Percentiles rank a stretch among this genome's conserved stretches.
Evolutionary conservation across 1,284 basidiomycete genomes (phyloP).

Genomic region (Puccinia brachypodii): DNA sequence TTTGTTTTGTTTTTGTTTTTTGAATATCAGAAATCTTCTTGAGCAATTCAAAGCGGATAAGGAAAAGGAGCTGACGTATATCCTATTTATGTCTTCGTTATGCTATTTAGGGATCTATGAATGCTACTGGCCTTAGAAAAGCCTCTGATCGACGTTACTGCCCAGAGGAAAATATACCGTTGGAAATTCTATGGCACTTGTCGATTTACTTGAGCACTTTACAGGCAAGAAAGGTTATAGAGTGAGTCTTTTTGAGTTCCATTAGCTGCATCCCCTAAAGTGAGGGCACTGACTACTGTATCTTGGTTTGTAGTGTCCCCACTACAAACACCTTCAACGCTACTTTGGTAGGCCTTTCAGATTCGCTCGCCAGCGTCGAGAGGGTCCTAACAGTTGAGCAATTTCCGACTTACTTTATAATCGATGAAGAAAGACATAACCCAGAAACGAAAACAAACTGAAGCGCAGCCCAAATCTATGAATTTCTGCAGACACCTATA

Average conservation of each 20-base stretch:
- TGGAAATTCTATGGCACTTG: conserved; percentile 40
- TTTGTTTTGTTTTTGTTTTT: no score
- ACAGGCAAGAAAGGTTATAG: conserved; percentile 28
- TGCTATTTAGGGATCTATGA: neutral
- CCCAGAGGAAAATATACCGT: conserved; percentile 30
- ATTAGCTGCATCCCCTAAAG: neutral
- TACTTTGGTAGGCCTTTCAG: conserved; percentile 18
- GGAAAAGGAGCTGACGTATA: neutral
- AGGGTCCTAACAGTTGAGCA: conserved; percentile 42
- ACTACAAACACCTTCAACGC: conserved; percentile 28
- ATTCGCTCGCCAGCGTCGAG: conserved; percentile 30
- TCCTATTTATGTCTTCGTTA: neutral
- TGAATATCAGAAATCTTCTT: no score
- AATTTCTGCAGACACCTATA: conserved; percentile 25
- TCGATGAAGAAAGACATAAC: neutral
- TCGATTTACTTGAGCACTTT: conserved; percentile 18
- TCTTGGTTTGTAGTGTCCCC: conserved; percentile 20
- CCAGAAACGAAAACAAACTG: neutral
- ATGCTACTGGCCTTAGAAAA: neutral
- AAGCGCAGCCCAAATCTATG: neutral
- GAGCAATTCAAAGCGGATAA: no score
- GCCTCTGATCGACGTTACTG: conserved; percentile 15
- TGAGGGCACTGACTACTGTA: neutral
- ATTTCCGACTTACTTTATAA: neutral
- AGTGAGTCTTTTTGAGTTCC: conserved; percentile 6